Base-by-base conservation (phyloP, 2,329 filamentous ascomycete species). In the Colletotrichum sp. region DNA sequence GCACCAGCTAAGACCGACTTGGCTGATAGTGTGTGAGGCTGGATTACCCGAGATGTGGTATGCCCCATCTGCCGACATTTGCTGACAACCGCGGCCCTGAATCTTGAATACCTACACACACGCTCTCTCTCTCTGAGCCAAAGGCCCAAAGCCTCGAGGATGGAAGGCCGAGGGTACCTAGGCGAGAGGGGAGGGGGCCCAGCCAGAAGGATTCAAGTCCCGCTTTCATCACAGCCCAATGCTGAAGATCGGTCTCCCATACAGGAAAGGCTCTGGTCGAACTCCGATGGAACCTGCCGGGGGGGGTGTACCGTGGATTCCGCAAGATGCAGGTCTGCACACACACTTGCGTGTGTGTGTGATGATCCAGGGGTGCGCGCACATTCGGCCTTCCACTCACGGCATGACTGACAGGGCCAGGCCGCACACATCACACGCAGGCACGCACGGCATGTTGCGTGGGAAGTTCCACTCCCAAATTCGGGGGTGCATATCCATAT, bases 401-500 rank as follows among this genome's bases (percentile, higher is more conserved):
- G 52, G 69, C 52, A 59, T 64, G 62, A 28, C 34, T 64, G 34
- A 44, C 62, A 67, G 49, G 28, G 69, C 32, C 55, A 44, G 69
- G 34, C 68, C 24, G 39, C 8, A 28, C 28, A 52, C 57, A 52
- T 52, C 44, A 52, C 44, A 52, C 44, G 44, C 44, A 52, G 44
- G 30, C 32, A 71, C 36, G 32, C 24, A 10, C 18, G 18, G n/a
- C 36, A 16, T 49, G 13, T 55, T 57, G n/a, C 60, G 66, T 52
- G 44, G 44, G 44, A 52, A 52, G 44, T 64, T 24, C 68, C 62
- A 52, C 52, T 16, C 32, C 62, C 34, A 64, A 21, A 64, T 64
- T 32, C 28, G n/a, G 59, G 18, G 18, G 24, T 44, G 34, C 73
- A 76, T 73, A 76, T 76, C 64, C 73, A 76, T 73, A 76, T 76